Percentiles rank a stretch among this genome's conserved stretches.
Evolutionary conservation across 73 alveolate species (phyloP).

Genomic region (Diophrys sp.): DNA sequence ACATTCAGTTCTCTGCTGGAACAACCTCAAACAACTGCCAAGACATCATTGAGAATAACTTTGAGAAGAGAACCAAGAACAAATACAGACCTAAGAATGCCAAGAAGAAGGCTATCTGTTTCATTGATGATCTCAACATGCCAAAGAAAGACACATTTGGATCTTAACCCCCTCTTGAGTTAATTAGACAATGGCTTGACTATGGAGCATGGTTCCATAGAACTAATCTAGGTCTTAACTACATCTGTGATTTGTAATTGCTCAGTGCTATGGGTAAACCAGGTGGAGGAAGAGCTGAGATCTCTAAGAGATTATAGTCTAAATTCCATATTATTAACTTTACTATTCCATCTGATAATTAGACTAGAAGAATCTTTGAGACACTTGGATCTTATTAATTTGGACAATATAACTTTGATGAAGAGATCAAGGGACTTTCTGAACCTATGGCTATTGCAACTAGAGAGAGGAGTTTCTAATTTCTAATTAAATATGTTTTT

Average conservation of each 20-base stretch:
- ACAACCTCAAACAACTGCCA: conserved; percentile 97
- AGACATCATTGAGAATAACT: conserved; percentile 90
- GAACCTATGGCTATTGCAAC: conserved; percentile 30
- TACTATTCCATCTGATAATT: conserved; percentile 52
- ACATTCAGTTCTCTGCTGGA: too few species aligned
- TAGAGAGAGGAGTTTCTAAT: too few species aligned
- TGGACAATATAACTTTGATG: conserved; percentile 76
- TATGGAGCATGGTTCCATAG: conserved; percentile 99
- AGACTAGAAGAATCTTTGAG: conserved; percentile 86
- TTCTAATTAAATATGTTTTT: too few species aligned
- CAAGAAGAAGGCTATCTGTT: conserved; percentile 82
- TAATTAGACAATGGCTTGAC: conserved; percentile 97
- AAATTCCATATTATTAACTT: conserved; percentile 93
- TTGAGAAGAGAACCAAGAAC: conserved; percentile 82
- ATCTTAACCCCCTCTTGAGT: conserved; percentile 99
- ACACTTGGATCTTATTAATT: conserved; percentile 77
- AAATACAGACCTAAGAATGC: conserved; percentile 91
- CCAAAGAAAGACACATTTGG: conserved; percentile 99
- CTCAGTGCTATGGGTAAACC: conserved; percentile 99
- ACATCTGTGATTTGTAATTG: conserved; percentile 91
- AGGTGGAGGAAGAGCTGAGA: conserved; percentile 99
- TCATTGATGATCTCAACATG: conserved; percentile 99
- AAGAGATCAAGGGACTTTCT: conserved; percentile 47
- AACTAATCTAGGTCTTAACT: conserved; percentile 93
- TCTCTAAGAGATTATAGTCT: conserved; percentile 96